A percentile compares a stretch with the other conserved stretches of the same genome.
phyloP scores from a whole-genome alignment of 2,329 filamentous ascomycete genomes.

The Biscogniauxia sp. region DNA sequence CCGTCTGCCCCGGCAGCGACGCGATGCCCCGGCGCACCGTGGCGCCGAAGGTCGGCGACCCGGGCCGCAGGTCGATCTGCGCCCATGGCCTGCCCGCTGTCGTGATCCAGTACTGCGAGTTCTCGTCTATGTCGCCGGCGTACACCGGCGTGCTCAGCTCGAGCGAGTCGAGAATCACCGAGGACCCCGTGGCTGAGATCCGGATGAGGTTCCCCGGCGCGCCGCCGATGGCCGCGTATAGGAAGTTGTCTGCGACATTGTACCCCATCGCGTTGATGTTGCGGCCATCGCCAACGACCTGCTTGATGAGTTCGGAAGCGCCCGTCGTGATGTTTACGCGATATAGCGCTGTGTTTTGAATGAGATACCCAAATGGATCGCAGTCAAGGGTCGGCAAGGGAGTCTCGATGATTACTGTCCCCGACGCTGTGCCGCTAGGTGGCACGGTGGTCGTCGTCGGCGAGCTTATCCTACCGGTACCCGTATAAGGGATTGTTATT shows the following conservation, averaged over 20 bases:
- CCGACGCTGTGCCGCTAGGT: no score
- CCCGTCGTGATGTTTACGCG: constrained; percentile 17
- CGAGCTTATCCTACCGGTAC: no score
- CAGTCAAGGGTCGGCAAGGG: constrained; percentile 8
- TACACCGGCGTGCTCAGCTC: constrained; percentile 2
- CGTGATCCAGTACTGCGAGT: constrained; percentile 17
- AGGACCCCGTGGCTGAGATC: constrained; percentile 13
- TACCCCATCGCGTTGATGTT: constrained; percentile 23
- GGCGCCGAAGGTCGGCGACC: constrained; percentile 15
- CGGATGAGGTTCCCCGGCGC: constrained; percentile 12
- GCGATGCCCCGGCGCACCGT: constrained; percentile 4
- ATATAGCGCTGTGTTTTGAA: constrained; percentile 13
- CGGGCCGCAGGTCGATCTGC: constrained; percentile 19
- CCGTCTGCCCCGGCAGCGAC: neutral
- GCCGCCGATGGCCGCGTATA: constrained; percentile 12
- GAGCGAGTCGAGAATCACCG: constrained; percentile 4
- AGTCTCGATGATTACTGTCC: no score
- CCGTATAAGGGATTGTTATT: no score
- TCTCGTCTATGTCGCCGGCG: constrained; percentile 20
- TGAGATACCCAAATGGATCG: constrained; percentile 16
- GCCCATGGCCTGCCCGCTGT: constrained; percentile 10
- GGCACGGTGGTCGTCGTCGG: no score
- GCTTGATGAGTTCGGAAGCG: neutral
- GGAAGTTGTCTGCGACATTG: constrained; percentile 20
- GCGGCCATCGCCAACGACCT: constrained; percentile 7